Evolutionary conservation across 352 stramenopile species (phyloP).

Genomic region (Globisporangium uncinulatum): DNA sequence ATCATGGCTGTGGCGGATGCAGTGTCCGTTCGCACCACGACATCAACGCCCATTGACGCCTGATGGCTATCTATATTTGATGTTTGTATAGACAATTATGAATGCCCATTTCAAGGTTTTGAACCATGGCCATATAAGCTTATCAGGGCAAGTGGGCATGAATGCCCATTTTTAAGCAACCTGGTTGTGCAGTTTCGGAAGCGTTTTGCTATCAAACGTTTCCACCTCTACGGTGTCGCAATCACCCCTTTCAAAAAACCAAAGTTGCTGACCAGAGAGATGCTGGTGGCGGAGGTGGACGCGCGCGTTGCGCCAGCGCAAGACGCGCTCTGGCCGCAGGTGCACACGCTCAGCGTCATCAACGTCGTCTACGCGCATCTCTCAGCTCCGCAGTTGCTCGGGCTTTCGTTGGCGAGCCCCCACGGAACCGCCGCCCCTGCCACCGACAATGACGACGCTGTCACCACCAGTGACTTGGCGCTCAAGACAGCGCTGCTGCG

Average conservation of each 20-base stretch:
- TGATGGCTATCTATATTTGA: no score
- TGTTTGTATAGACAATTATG: no score
- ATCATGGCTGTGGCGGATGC: no score
- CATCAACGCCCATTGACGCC: no score
- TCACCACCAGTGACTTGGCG: slow-evolving; percentile 19
- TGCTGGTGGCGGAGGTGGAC: slow-evolving; percentile 24
- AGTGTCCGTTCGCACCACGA: no score
- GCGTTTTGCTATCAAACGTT: no score
- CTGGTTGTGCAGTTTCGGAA: no score
- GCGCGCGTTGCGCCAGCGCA: slow-evolving; percentile 1
- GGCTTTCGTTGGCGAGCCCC: slow-evolving; percentile 18
- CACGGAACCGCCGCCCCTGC: slow-evolving; percentile 6
- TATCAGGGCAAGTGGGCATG: no score
- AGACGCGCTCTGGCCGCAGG: slow-evolving; percentile 1
- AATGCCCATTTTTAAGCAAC: no score
- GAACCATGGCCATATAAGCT: no score
- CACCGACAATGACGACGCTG: neutral
- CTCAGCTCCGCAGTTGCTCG: slow-evolving; percentile 18
- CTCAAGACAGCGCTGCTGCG: slow-evolving; percentile 41
- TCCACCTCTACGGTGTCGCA: no score
- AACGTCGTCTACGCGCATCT: slow-evolving; percentile 36
- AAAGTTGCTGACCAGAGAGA: slow-evolving; percentile 1
- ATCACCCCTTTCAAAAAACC: slow-evolving; percentile 1
- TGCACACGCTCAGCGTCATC: slow-evolving; percentile 44
- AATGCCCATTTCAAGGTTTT: no score